Percentiles rank a stretch among this genome's conserved stretches.
These are phyloP conservation scores for Gossypium rotundifolium DNA, from an alignment of 345 rosid genomes.

Conservation along the genomic window DNA sequence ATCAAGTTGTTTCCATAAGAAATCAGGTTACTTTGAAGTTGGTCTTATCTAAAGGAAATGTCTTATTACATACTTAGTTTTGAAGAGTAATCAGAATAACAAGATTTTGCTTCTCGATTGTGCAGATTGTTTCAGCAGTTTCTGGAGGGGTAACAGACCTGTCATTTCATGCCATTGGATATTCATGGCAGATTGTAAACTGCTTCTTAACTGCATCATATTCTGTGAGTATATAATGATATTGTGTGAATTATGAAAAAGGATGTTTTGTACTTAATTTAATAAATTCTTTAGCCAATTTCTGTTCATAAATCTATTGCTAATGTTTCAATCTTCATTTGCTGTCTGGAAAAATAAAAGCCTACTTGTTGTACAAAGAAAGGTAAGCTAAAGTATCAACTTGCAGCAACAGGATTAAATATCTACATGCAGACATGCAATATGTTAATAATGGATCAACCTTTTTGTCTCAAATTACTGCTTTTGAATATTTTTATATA, in stretches of 20 bases:
- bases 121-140: slow-evolving; percentile 87
- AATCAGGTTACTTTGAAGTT: neutral
- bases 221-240: slow-evolving; percentile 56
- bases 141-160: slow-evolving; percentile 97
- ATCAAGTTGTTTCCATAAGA: neutral
- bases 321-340: neutral
- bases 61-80: neutral
- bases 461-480: neutral
- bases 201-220: slow-evolving; percentile 93
- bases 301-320: neutral
- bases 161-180: slow-evolving; percentile 83
- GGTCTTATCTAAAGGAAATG: neutral
- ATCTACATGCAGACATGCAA: neutral
- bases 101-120: slow-evolving; percentile 6
- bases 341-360: neutral
- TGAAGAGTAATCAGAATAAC: neutral
- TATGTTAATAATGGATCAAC: slow-evolving; percentile 1
- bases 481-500: neutral
- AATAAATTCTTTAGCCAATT: neutral
- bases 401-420: neutral
- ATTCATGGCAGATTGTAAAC: slow-evolving; percentile 85
- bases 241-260: neutral
- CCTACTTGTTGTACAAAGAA: neutral
- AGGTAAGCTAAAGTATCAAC: neutral
- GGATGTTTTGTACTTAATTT: neutral